Evolutionary conservation across 2,329 filamentous ascomycete species (phyloP), one percentile per base, ranked within the genome.

Genomic region (Pyrenophora teres): DNA sequence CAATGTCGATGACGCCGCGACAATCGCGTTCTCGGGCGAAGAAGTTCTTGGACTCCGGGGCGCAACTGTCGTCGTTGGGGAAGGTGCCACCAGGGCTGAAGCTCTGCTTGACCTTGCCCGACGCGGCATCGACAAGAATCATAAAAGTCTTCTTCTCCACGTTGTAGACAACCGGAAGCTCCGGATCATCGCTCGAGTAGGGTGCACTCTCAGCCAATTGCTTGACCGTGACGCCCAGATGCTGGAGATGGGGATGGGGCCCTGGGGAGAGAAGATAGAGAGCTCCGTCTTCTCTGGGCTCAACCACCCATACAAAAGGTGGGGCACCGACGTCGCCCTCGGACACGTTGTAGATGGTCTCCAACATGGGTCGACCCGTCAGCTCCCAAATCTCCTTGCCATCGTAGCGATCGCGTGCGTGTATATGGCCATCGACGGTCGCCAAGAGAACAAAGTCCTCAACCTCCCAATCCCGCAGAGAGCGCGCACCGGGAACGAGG

Each of bases 371-470:
- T 65, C 88, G 86, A 64, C 91, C 89, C 74, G 91, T 86, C 56
- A 96, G 82, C 68, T 89, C 87, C 94, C 94, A 97, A 71, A 87
- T 88, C 64, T 88, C 83, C 58, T 87, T 83, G 65, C 94, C 94
- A 45, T 89, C 94, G 72, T 87, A 89, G 68, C 94, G 86, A 79
- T 97, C 91, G 75, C 87, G 87, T 74, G 93, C 92, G 79, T 96
- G 90, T 69, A 97, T 85, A 74, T 91, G 90, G 82, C 94, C 94
- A 82, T 97, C 92, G 85, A 97, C 90, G 84, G 94, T 97, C 90
- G 94, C 93, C 89, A 99, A 83, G 82, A 99, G 90, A 80, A 97
- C 90, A 85, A 97, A 96, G 82, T 97, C 92, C 90, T 97, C 93
- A 80, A 97, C 92, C 89, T 97, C 91, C 93, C 93, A 97, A 80